phyloP scores from a whole-genome alignment of 2,329 filamentous ascomycete genomes.

The Ophiostoma australiae region DNA sequence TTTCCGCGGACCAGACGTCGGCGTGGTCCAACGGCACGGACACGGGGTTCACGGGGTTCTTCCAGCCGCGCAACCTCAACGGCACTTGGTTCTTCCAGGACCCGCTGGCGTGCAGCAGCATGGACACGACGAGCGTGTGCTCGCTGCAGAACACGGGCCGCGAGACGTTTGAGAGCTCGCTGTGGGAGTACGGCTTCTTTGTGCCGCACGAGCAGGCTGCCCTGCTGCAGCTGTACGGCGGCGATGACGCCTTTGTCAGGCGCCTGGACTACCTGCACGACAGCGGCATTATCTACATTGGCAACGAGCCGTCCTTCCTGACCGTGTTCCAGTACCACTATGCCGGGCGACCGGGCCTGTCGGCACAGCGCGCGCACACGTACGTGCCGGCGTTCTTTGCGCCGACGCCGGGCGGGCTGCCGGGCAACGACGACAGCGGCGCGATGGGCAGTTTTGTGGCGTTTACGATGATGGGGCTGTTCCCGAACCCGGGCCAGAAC shows the following conservation, averaged over 20 bases:
- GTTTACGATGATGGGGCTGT: constrained; percentile 65
- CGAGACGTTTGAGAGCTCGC: constrained; percentile 67
- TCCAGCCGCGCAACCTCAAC: constrained; percentile 64
- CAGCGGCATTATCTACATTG: constrained; percentile 59
- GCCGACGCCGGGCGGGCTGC: constrained; percentile 54
- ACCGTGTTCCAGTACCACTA: constrained; percentile 61
- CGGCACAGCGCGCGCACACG: constrained; percentile 51
- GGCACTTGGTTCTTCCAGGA: constrained; percentile 60
- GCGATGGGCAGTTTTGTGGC: constrained; percentile 65
- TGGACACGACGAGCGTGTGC: constrained; percentile 51
- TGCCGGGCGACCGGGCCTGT: constrained; percentile 50
- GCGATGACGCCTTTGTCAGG: constrained; percentile 50
- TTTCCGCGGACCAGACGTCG: constrained; percentile 55
- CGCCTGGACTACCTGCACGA: constrained; percentile 63
- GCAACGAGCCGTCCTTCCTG: constrained; percentile 58
- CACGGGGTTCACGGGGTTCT: constrained; percentile 64
- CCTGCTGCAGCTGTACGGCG: constrained; percentile 57
- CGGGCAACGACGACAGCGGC: constrained; percentile 66
- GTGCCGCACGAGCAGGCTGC: constrained; percentile 51
- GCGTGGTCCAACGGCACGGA: constrained; percentile 38
- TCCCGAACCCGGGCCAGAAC: constrained; percentile 63
- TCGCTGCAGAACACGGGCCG: constrained; percentile 55
- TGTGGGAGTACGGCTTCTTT: constrained; percentile 69
- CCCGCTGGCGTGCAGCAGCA: constrained; percentile 57
- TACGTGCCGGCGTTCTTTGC: constrained; percentile 64